Evolutionary conservation across 495 filamentous ascomycete genomes (phyloP).

Genomic region (Tuber brumale): DNA sequence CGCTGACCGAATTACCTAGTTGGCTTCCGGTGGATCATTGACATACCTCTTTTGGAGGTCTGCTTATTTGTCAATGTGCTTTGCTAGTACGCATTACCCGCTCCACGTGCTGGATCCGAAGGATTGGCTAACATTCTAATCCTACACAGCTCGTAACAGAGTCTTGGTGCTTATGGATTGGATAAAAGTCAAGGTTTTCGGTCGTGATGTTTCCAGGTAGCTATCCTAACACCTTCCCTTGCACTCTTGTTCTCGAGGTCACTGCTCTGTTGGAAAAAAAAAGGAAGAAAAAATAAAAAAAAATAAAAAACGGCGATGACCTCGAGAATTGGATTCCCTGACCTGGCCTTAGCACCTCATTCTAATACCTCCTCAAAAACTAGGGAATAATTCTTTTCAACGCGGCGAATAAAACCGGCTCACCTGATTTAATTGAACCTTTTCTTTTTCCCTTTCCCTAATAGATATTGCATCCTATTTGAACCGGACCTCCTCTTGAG

Average conservation of each 20-base stretch:
- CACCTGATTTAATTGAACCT: neutral
- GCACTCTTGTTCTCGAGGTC: neutral
- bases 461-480: neutral
- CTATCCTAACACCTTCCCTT: conserved; percentile 47
- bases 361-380: neutral
- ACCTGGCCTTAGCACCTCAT: neutral
- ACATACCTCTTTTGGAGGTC: conserved; percentile 86
- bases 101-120: neutral
- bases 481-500: neutral
- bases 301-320: neutral
- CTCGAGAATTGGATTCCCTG: no score
- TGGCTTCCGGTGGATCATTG: conserved; percentile 38
- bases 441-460: neutral
- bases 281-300: neutral
- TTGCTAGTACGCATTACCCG: conserved; percentile 60
- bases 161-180: conserved; percentile 89
- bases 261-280: neutral
- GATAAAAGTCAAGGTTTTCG: conserved; percentile 91
- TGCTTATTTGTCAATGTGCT: conserved; percentile 99
- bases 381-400: neutral
- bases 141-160: conserved; percentile 56
- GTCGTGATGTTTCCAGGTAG: conserved; percentile 90
- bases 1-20: conserved; percentile 14
- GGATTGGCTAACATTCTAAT: conserved; percentile 42
- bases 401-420: neutral